phyloP scores from a whole-genome alignment of 495 filamentous ascomycete genomes.

The Lepraria neglecta region DNA sequence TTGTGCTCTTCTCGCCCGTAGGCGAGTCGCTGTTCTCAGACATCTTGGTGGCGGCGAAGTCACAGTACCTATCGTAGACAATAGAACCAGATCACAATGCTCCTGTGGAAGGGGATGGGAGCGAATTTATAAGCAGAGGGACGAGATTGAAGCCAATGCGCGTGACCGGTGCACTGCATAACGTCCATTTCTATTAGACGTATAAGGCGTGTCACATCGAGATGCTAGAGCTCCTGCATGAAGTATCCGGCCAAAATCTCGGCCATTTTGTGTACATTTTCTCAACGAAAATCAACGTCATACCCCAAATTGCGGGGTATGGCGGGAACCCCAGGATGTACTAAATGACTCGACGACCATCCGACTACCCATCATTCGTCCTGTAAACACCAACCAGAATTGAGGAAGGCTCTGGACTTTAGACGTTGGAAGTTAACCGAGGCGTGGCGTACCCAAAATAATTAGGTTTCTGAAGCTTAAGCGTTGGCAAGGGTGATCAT shows the following conservation, averaged over 20 bases:
- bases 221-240: background rate
- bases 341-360: background rate
- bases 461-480: background rate
- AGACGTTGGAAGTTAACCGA: background rate
- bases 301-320: slow-evolving; percentile 2
- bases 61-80: no score
- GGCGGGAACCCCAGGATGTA: background rate
- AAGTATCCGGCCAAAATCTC: background rate
- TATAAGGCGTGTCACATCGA: background rate
- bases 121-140: background rate
- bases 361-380: background rate
- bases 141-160: background rate
- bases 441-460: background rate
- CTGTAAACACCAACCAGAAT: background rate
- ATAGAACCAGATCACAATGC: background rate
- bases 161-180: background rate
- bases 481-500: background rate
- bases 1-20: slow-evolving; percentile 8
- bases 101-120: background rate
- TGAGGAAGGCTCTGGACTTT: background rate
- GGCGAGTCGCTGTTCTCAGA: slow-evolving; percentile 6
- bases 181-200: background rate
- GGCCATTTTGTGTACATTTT: background rate
- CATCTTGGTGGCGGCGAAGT: slow-evolving; percentile 10
- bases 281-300: slow-evolving; percentile 2